Evolutionary conservation across 495 filamentous ascomycete species (phyloP), one percentile per base, ranked within the genome.

Genomic region (Neurospora sp.): DNA sequence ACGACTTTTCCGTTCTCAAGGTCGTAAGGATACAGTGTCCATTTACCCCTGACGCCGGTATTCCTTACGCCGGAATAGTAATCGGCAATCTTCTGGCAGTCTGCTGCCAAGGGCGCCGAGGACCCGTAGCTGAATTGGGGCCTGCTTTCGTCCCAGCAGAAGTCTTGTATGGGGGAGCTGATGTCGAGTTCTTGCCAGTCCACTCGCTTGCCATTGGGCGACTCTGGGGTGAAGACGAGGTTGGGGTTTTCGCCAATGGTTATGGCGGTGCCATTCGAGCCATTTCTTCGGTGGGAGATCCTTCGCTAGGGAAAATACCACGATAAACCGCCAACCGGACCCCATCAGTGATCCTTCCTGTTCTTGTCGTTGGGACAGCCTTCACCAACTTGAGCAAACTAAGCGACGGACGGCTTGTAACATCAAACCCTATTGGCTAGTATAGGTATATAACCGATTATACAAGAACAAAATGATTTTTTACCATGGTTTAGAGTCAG

Each of bases 41-140:
- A 59, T 59, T 14, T 27, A 27, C 48, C 48, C 48, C 20, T 59
- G 10, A 27, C 20, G 74, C 82, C 40, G 74, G 75, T 78, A 27
- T 74, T 35, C 31, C 48, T 59, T 20, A 27, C 20, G 74, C 82
- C 40, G 74, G 76, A 78, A 27, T 74, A 78, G 1, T 77, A 82
- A 38, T 75, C 74, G 12, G n/a, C 8, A 44, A 39, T 69, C 48
- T 59, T 59, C 9, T 59, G 48, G 48, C 48, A 27, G 48, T 59
- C 48, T 11, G 20, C n/a, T 22, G 48, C 48, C 48, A 27, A 59
- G 48, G 48, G 48, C 20, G 48, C 48, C 4, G 48, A 59, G 48
- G 48, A 5, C 20, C 48, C 48, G 20, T 22, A 59, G 48, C 10
- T 59, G 11, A 59, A 59, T 7, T 59, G n/a, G 48, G 20, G 48